Conservation (phyloP, 2,329 filamentous ascomycete genomes). For the Davidsoniella eucalypti region DNA sequence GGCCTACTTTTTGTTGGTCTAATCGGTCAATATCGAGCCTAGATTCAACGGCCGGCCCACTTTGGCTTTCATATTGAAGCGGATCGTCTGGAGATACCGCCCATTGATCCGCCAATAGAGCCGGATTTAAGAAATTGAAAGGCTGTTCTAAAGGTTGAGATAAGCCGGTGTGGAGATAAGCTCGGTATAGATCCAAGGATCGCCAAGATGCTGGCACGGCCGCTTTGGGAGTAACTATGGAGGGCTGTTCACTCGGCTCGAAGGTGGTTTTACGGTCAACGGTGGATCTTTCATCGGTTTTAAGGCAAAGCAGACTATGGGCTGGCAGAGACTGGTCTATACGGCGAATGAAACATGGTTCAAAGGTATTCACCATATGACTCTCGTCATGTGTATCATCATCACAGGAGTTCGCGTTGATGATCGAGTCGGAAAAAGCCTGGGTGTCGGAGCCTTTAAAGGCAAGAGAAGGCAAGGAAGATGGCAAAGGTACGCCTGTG, state of each 20-base stretch:
- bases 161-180: constrained; percentile 1
- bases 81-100: too few relatives aligned
- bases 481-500: background rate
- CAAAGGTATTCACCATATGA: background rate
- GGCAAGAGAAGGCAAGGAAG: background rate
- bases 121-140: background rate
- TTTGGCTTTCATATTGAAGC: too few relatives aligned
- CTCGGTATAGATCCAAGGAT: constrained; percentile 2
- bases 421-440: background rate
- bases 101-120: background rate
- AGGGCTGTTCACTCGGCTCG: too few relatives aligned
- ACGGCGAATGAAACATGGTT: constrained; percentile 3
- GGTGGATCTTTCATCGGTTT: background rate
- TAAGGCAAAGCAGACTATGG: background rate
- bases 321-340: background rate
- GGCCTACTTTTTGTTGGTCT: too few relatives aligned
- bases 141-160: constrained; percentile 1
- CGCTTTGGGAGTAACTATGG: too few relatives aligned
- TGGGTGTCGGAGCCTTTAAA: background rate
- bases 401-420: background rate
- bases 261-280: too few relatives aligned
- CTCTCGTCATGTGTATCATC: background rate
- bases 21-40: too few relatives aligned
- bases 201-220: constrained; percentile 5
- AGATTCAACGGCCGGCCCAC: too few relatives aligned